Percentiles rank a stretch among this genome's conserved stretches.
These are phyloP conservation scores for Sechiopsis laciniata DNA, from an alignment of 306 rosid species.

Conservation along the genomic window DNA sequence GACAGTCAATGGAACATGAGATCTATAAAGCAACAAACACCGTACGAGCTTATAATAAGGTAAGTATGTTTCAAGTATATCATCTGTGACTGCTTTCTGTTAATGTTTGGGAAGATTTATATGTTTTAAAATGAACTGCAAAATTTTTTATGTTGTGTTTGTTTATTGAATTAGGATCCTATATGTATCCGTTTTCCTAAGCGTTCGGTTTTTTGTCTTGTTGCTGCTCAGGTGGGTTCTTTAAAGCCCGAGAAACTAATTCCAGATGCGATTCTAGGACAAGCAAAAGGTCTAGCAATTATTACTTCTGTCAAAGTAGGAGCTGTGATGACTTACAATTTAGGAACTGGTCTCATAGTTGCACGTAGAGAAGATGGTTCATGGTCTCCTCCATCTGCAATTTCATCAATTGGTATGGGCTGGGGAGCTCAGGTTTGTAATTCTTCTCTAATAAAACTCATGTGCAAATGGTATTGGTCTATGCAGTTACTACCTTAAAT, in stretches of 20 bases:
- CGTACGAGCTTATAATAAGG: conserved; percentile 60
- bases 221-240: conserved; percentile 47
- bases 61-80: conserved; percentile 17
- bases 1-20: conserved; percentile 88
- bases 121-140: too few relatives aligned
- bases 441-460: conserved; percentile 14
- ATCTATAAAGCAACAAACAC: conserved; percentile 83
- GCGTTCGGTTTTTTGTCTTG: neutral
- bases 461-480: too few relatives aligned
- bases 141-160: too few relatives aligned
- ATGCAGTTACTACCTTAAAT: too few relatives aligned
- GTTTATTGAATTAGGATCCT: too few relatives aligned
- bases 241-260: conserved; percentile 73
- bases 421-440: conserved; percentile 94
- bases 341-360: conserved; percentile 90
- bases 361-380: conserved; percentile 93
- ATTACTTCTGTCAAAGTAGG: conserved; percentile 84
- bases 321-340: conserved; percentile 71
- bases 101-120: too few relatives aligned
- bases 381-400: conserved; percentile 97
- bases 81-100: too few relatives aligned
- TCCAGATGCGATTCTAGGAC: conserved; percentile 72
- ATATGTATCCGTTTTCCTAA: too few relatives aligned
- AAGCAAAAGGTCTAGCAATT: conserved; percentile 95
- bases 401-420: conserved; percentile 77